A percentile compares a stretch with the other conserved stretches of the same genome.
Conservation (phyloP, 345 rosid genomes). For the Cardamine resedifolia region DNA sequence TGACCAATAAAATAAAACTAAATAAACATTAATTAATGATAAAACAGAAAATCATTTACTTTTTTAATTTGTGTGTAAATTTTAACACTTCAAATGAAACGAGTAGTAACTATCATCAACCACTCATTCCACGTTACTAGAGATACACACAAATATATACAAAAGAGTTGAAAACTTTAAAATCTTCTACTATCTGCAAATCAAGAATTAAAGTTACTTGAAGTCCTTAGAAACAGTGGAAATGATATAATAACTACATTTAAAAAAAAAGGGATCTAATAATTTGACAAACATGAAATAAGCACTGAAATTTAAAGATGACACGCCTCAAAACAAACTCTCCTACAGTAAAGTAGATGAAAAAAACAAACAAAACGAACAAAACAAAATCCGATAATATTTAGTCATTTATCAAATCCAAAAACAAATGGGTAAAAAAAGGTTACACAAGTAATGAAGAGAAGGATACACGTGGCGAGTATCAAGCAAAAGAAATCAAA, state of each 20-base stretch:
- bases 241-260: too few species aligned
- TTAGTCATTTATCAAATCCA: background rate
- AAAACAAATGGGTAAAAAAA: slow-evolving; percentile 17
- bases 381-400: slow-evolving; percentile 7
- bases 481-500: slow-evolving; percentile 57
- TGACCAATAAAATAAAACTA: too few species aligned
- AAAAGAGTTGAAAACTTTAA: background rate
- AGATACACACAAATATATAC: too few species aligned
- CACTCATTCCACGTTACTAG: background rate
- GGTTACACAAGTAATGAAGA: slow-evolving; percentile 19
- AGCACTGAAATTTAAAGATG: background rate
- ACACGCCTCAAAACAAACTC: background rate
- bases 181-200: background rate
- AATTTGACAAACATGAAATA: background rate
- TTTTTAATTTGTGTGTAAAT: too few species aligned
- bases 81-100: too few species aligned
- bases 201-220: background rate
- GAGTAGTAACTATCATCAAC: background rate
- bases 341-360: too few species aligned
- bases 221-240: background rate
- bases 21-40: too few species aligned
- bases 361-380: slow-evolving; percentile 8
- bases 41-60: too few species aligned
- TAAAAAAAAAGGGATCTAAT: background rate
- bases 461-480: slow-evolving; percentile 57